Percentiles rank a stretch among this genome's conserved stretches.
These are phyloP conservation scores for Trametes hirsuta DNA, from an alignment of 1,284 basidiomycete genomes.

Conservation along the genomic window DNA sequence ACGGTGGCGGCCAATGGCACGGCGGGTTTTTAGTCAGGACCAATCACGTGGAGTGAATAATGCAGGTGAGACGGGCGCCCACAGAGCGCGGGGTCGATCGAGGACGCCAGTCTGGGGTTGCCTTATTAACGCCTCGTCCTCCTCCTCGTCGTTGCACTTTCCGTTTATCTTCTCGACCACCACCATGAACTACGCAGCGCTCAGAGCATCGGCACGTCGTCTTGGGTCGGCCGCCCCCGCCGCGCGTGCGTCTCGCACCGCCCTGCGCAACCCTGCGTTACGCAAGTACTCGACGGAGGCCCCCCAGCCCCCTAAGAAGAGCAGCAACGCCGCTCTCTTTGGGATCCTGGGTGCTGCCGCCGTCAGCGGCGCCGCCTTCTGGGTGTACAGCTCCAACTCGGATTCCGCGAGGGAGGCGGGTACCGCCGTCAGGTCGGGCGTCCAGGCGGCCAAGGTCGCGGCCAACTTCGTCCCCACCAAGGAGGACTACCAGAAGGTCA, in stretches of 20 bases:
- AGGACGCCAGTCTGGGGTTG: neutral
- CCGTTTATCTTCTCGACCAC: neutral
- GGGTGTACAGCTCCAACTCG: conserved; percentile 46
- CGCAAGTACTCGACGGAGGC: conserved; percentile 61
- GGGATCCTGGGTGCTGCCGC: conserved; percentile 55
- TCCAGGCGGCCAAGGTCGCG: conserved; percentile 63
- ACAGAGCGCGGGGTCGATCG: conserved; percentile 3
- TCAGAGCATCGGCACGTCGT: conserved; percentile 51
- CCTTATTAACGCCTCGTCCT: conserved; percentile 9
- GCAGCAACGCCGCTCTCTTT: conserved; percentile 57
- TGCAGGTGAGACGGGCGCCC: conserved; percentile 6
- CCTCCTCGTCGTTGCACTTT: neutral
- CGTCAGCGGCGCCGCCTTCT: conserved; percentile 57
- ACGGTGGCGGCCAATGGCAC: conserved; percentile 13
- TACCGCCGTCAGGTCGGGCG: conserved; percentile 59
- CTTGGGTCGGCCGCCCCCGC: conserved; percentile 41
- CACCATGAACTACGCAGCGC: conserved; percentile 53
- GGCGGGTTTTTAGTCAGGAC: conserved; percentile 18
- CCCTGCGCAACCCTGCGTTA: conserved; percentile 40
- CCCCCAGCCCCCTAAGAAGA: conserved; percentile 41
- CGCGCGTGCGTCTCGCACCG: conserved; percentile 34
- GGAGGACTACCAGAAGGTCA: conserved; percentile 88
- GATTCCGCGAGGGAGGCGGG: conserved; percentile 54
- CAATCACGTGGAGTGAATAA: conserved; percentile 23
- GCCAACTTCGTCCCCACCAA: conserved; percentile 69